These are phyloP conservation scores for Stramenopiles sp. DNA, from an alignment of 352 stramenopile species.

Conservation along the genomic window DNA sequence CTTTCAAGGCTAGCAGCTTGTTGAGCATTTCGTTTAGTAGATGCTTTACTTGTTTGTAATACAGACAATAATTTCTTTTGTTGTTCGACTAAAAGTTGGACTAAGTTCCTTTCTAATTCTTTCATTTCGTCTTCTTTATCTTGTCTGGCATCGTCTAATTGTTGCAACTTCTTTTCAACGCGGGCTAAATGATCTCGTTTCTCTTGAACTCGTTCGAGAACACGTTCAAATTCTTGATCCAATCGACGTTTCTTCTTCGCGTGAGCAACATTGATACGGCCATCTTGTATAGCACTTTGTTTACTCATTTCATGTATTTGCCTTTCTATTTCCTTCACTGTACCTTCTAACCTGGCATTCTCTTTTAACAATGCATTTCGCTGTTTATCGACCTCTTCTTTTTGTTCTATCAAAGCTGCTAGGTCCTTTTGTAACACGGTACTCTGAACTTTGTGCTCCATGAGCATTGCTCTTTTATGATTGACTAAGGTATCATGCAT, in stretches of 20 bases:
- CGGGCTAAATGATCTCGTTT: constrained; percentile 31
- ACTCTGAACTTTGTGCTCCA: constrained; percentile 41
- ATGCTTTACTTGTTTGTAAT: constrained; percentile 13
- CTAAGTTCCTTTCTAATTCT: constrained; percentile 42
- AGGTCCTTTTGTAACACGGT: constrained; percentile 47
- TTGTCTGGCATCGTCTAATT: constrained; percentile 31
- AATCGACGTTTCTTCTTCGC: constrained; percentile 47
- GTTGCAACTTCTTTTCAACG: constrained; percentile 36
- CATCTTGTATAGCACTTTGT: constrained; percentile 29
- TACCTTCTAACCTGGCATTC: constrained; percentile 32
- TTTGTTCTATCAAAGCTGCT: constrained; percentile 39
- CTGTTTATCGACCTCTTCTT: constrained; percentile 44
- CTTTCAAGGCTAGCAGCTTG: too few species aligned
- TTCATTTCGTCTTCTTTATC: constrained; percentile 53
- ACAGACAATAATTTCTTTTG: constrained; percentile 43
- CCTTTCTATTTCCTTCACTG: constrained; percentile 27
- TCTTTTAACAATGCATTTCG: constrained; percentile 33
- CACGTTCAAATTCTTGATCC: constrained; percentile 48
- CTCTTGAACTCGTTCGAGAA: constrained; percentile 43
- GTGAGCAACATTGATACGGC: constrained; percentile 33
- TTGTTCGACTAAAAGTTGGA: constrained; percentile 53
- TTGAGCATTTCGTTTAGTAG: too few species aligned
- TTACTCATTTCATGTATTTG: constrained; percentile 27
- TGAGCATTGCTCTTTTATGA: constrained; percentile 50
- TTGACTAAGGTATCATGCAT: constrained; percentile 46